These are phyloP conservation scores for Rhodotorula sp. DNA, from an alignment of 1,284 basidiomycete species.

Conservation along the genomic window DNA sequence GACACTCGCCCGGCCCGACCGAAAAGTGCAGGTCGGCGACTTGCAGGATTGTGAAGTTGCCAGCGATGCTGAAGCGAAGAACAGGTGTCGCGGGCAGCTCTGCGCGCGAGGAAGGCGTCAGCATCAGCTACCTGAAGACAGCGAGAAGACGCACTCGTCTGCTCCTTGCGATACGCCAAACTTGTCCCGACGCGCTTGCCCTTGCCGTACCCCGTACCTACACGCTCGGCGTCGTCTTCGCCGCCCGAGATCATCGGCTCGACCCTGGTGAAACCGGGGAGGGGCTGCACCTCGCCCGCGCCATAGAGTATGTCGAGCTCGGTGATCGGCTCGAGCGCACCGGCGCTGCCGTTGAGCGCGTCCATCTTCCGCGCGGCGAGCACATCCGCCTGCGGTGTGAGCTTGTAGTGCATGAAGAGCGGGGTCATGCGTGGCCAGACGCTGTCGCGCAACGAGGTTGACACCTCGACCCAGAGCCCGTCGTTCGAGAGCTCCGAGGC, in stretches of 20 bases:
- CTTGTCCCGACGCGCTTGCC: slow-evolving; percentile 21
- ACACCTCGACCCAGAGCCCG: slow-evolving; percentile 31
- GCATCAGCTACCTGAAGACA: fast-evolving
- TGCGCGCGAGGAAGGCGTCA: slow-evolving; percentile 37
- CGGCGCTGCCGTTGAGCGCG: slow-evolving; percentile 16
- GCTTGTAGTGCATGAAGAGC: slow-evolving; percentile 42
- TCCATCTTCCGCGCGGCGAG: slow-evolving; percentile 27
- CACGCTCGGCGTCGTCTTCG: slow-evolving; percentile 44
- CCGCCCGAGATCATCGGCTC: slow-evolving; percentile 56
- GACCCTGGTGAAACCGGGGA: slow-evolving; percentile 79
- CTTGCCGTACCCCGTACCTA: slow-evolving; percentile 19
- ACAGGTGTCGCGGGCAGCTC: slow-evolving; percentile 63
- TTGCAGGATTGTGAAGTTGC: slow-evolving; percentile 85
- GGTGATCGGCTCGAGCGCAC: slow-evolving; percentile 60
- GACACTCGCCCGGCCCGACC: slow-evolving; percentile 43
- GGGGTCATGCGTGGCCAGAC: slow-evolving; percentile 40
- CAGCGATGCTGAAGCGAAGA: slow-evolving; percentile 75
- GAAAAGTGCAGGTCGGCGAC: slow-evolving; percentile 81
- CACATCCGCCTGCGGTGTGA: slow-evolving; percentile 27
- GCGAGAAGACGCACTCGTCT: neutral
- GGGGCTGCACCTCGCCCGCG: slow-evolving; percentile 63
- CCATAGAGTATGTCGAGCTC: slow-evolving; percentile 86
- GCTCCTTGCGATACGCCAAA: slow-evolving; percentile 31
- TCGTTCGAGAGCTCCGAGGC: slow-evolving; percentile 17
- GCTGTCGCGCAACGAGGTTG: slow-evolving; percentile 37